phyloP scores from a whole-genome alignment of 192 early-diverging fungal genomes.

The Linnemannia exigua region DNA sequence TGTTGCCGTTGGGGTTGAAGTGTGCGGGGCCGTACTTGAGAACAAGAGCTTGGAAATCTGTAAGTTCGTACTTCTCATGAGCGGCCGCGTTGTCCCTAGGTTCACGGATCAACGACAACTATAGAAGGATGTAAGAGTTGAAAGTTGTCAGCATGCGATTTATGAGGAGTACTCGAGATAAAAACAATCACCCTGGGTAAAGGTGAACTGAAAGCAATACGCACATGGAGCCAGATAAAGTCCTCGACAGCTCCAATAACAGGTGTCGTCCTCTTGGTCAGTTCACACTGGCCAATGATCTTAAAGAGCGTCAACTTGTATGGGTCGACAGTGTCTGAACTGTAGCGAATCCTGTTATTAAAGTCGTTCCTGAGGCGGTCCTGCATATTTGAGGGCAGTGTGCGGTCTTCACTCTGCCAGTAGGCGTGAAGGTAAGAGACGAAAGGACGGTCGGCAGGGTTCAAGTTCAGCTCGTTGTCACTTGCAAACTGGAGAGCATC shows the following conservation, averaged over 20 bases:
- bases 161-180: neutral
- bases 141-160: neutral
- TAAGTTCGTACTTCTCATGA: conserved; percentile 75
- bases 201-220: neutral
- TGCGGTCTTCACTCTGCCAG: conserved; percentile 58
- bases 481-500: conserved; percentile 79
- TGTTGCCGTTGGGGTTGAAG: conserved; percentile 78
- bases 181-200: no score
- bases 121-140: neutral
- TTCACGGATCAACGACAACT: conserved; percentile 82
- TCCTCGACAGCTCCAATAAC: conserved; percentile 90
- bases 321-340: conserved; percentile 75
- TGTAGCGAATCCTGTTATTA: conserved; percentile 61
- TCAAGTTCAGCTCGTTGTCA: conserved; percentile 68
- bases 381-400: conserved; percentile 62
- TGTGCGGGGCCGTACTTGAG: conserved; percentile 75
- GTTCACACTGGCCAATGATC: conserved; percentile 90
- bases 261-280: conserved; percentile 73
- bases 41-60: conserved; percentile 77
- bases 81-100: conserved; percentile 59
- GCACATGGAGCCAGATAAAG: conserved; percentile 91
- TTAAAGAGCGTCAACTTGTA: conserved; percentile 94
- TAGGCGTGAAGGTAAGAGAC: conserved; percentile 80
- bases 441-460: conserved; percentile 77
- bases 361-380: conserved; percentile 73